phyloP scores from a whole-genome alignment of 441 rosid species.

The Populus hybrid region DNA sequence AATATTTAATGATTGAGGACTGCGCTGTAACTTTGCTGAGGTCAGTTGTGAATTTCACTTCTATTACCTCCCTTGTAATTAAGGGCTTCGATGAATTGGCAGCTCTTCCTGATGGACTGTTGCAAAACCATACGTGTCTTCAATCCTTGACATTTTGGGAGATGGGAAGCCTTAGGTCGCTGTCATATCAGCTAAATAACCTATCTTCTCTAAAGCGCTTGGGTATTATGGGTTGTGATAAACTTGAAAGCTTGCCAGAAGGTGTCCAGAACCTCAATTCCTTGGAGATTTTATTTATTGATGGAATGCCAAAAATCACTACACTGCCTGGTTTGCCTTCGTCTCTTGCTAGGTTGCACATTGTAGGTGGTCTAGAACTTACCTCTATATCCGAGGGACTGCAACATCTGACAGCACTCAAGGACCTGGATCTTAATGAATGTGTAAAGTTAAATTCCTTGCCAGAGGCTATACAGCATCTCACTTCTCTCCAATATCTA shows the following conservation, averaged over 20 bases:
- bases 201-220: neutral
- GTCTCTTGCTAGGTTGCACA: neutral
- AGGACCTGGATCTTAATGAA: neutral
- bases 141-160: neutral
- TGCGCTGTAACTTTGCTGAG: neutral
- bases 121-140: constrained; percentile 9
- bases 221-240: accelerated
- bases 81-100: no score
- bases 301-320: neutral
- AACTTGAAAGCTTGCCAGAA: constrained; percentile 17
- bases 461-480: constrained; percentile 9
- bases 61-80: neutral
- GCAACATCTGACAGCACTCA: neutral
- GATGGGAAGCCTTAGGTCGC: neutral
- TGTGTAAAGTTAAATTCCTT: constrained; percentile 4
- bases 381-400: neutral
- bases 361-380: neutral
- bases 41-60: neutral
- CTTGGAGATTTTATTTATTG: accelerated
- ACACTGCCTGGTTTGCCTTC: neutral
- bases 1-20: neutral
- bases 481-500: constrained; percentile 13
- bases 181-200: neutral
- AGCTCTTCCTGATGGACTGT: neutral
- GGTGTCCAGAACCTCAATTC: constrained; percentile 10